These are phyloP conservation scores for Brassica hybrid DNA, from an alignment of 441 rosid species.

Conservation along the genomic window DNA sequence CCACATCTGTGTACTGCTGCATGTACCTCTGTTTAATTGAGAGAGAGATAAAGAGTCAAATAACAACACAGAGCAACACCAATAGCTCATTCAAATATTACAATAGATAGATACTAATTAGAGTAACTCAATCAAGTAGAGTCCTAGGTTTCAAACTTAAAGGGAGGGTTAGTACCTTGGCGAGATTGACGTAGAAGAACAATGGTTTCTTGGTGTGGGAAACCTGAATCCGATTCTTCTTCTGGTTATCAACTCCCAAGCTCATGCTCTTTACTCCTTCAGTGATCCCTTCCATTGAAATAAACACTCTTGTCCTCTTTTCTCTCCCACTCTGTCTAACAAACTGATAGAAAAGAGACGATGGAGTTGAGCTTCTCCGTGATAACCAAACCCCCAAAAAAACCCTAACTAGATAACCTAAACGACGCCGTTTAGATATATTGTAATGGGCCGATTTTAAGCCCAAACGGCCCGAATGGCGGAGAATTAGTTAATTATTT, in stretches of 20 bases:
- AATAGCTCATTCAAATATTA: background rate
- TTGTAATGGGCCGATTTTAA: background rate
- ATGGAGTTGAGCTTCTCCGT: slow-evolving; percentile 12
- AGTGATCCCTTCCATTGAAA: slow-evolving; percentile 71
- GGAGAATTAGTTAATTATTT: background rate
- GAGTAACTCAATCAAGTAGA: too few species aligned
- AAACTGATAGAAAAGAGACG: slow-evolving; percentile 37
- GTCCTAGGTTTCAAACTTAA: too few species aligned
- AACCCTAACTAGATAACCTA: background rate
- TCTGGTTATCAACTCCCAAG: slow-evolving; percentile 52
- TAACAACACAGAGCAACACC: background rate
- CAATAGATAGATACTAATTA: too few species aligned
- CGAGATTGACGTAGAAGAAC: slow-evolving; percentile 94
- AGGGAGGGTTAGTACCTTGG: too few species aligned
- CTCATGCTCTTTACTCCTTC: slow-evolving; percentile 70
- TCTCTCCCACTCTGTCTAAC: slow-evolving; percentile 14
- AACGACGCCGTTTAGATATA: slow-evolving; percentile 9
- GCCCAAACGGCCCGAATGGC: background rate
- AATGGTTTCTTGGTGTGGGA: slow-evolving; percentile 93
- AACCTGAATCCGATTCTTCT: slow-evolving; percentile 92
- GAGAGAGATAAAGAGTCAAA: slow-evolving; percentile 16
- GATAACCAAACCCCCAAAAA: slow-evolving; percentile 40
- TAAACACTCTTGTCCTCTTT: background rate
- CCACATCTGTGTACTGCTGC: slow-evolving; percentile 90
- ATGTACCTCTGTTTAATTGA: slow-evolving; percentile 69